Percentiles rank a stretch among this genome's conserved stretches.
These are phyloP conservation scores for Iodosphaeria phyllophila DNA, from an alignment of 2,329 filamentous ascomycete genomes.

Conservation along the genomic window DNA sequence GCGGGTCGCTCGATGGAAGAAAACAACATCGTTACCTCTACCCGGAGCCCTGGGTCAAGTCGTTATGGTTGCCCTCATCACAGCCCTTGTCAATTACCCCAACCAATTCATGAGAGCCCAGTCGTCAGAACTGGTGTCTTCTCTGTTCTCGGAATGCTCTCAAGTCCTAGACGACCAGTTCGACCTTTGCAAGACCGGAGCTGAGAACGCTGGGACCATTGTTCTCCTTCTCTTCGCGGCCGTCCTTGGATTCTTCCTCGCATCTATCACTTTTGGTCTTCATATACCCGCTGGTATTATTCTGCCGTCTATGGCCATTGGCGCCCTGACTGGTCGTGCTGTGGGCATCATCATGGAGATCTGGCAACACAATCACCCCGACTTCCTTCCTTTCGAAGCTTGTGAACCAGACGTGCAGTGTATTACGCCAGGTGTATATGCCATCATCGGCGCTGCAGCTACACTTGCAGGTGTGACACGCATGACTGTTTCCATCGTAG, in stretches of 20 bases:
- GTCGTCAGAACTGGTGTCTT: conserved; percentile 76
- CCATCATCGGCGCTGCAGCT: conserved; percentile 86
- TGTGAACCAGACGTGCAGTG: conserved; percentile 79
- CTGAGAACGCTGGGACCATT: conserved; percentile 66
- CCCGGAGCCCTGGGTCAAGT: conserved; percentile 67
- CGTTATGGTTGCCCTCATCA: conserved; percentile 57
- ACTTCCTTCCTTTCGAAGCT: conserved; percentile 56
- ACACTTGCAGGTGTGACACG: conserved; percentile 86
- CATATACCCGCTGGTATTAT: conserved; percentile 93
- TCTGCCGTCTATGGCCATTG: conserved; percentile 88
- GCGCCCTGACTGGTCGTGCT: conserved; percentile 74
- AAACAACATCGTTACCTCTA: conserved; percentile 38
- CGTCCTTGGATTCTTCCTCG: conserved; percentile 66
- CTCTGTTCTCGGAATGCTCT: conserved; percentile 80
- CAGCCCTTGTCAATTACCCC: conserved; percentile 82
- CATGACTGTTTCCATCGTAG: conserved; percentile 95
- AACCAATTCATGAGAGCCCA: conserved; percentile 94
- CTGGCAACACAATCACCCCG: conserved; percentile 61
- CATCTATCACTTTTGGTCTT: conserved; percentile 78
- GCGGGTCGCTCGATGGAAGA: conserved; percentile 65
- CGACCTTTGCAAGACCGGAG: conserved; percentile 74
- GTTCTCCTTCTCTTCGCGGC: conserved; percentile 69
- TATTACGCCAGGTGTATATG: conserved; percentile 87
- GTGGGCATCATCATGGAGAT: conserved; percentile 81
- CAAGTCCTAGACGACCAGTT: conserved; percentile 70